phyloP scores from a whole-genome alignment of 108 stramenopile species.

The Aurantiochytrium sp. region DNA sequence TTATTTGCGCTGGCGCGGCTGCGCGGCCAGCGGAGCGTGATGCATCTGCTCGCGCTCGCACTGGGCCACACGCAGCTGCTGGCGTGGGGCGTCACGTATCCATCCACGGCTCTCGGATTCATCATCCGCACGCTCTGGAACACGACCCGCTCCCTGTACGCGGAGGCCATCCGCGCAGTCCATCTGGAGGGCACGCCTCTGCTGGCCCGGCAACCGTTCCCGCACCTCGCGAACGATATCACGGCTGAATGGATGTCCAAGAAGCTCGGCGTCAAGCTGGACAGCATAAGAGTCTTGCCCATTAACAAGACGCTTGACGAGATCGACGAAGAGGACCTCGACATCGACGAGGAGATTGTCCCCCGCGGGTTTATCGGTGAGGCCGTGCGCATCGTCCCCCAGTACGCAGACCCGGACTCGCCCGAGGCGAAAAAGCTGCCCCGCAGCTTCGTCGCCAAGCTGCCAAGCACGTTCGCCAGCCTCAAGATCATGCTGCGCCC shows the following conservation, averaged over 20 bases:
- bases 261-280: too few species aligned
- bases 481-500: not conserved
- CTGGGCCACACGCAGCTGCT: not conserved
- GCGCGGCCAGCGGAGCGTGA: not conserved
- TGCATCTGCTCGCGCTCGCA: not conserved
- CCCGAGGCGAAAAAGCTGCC: not conserved
- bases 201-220: too few species aligned
- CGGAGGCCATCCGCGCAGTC: too few species aligned
- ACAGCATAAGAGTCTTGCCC: too few species aligned
- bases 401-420: not conserved
- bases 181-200: too few species aligned
- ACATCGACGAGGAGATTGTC: too few species aligned
- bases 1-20: not conserved
- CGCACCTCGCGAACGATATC: too few species aligned
- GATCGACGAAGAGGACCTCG: too few species aligned
- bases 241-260: too few species aligned
- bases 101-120: not conserved
- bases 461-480: not conserved
- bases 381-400: not conserved
- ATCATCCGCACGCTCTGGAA: not conserved
- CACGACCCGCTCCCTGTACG: too few species aligned
- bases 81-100: not conserved
- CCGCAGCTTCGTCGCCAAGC: not conserved
- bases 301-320: too few species aligned
- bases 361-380: not conserved